Conservation (phyloP, 2,329 filamentous ascomycete species). For the Paraphaeosphaeria minitans region DNA sequence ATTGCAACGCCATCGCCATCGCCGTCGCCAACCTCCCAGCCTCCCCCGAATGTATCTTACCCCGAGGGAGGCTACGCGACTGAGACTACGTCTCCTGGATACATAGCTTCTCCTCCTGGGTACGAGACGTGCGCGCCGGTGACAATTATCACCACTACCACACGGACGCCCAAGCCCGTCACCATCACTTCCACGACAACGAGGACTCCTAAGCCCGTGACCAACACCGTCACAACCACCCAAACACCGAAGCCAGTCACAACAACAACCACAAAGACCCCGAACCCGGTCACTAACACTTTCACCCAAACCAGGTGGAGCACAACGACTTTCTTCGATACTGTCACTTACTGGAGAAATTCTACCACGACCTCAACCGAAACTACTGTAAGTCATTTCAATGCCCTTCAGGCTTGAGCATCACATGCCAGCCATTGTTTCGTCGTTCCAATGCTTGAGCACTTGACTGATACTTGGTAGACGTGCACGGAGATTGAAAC, state of each 20-base stretch:
- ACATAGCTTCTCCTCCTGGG: neutral
- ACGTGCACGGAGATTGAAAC: constrained; percentile 12
- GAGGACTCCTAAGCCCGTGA: neutral
- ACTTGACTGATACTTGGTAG: constrained; percentile 3
- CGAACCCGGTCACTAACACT: constrained; percentile 4
- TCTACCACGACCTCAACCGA: constrained; percentile 12
- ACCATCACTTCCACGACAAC: constrained; percentile 6
- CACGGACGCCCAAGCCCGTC: constrained; percentile 1
- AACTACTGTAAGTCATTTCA: constrained; percentile 5
- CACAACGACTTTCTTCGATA: constrained; percentile 19
- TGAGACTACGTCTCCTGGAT: neutral
- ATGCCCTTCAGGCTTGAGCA: neutral
- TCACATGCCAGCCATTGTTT: neutral
- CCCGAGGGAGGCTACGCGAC: neutral
- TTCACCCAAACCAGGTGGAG: constrained; percentile 12
- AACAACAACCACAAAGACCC: constrained; percentile 17
- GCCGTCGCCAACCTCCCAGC: neutral
- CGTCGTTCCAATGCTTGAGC: neutral
- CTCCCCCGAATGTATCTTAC: neutral
- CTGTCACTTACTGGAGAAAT: constrained; percentile 14
- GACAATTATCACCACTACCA: constrained; percentile 6
- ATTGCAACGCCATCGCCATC: neutral
- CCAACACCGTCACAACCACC: constrained; percentile 13
- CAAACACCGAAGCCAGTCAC: constrained; percentile 10
- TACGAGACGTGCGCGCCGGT: constrained; percentile 1